phyloP scores from a whole-genome alignment of 805 yeast species.

The Candida dajiaensis region DNA sequence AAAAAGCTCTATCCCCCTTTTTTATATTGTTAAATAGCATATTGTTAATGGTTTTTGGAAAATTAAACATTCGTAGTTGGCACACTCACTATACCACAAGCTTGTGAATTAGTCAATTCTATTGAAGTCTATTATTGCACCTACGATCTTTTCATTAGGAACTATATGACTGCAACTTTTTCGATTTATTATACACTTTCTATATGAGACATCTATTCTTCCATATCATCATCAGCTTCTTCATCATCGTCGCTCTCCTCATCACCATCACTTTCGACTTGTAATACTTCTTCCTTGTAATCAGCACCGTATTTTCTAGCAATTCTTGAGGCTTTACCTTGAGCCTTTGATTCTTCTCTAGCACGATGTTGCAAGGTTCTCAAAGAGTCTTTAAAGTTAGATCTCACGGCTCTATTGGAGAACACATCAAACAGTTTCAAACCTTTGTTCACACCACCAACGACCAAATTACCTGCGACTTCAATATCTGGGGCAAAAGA shows the following conservation, averaged over 20 bases:
- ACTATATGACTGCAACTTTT: not conserved
- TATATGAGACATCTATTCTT: not conserved
- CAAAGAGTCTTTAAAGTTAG: slow-evolving; percentile 57
- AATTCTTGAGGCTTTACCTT: slow-evolving; percentile 64
- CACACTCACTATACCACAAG: too few species aligned
- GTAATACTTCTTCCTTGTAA: slow-evolving; percentile 48
- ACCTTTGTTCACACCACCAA: slow-evolving; percentile 83
- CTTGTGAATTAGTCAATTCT: too few species aligned
- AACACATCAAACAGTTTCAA: slow-evolving; percentile 92
- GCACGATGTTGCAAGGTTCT: slow-evolving; percentile 49
- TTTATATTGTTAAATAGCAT: slow-evolving; percentile 5
- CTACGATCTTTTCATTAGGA: too few species aligned
- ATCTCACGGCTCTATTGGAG: slow-evolving; percentile 73
- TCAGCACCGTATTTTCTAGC: slow-evolving; percentile 62
- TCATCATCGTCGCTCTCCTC: slow-evolving; percentile 52
- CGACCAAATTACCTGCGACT: slow-evolving; percentile 73
- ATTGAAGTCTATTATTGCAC: too few species aligned
- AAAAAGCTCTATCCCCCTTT: not conserved
- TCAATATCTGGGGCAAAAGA: slow-evolving; percentile 84
- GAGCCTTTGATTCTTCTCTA: slow-evolving; percentile 44
- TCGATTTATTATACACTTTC: not conserved
- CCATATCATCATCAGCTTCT: slow-evolving; percentile 20
- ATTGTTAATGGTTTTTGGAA: slow-evolving; percentile 1
- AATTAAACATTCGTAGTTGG: too few species aligned
- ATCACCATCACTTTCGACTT: slow-evolving; percentile 59